Evolutionary conservation across 139 green algal species (phyloP), one percentile per base, ranked within the genome.

Genomic region (Spirogloea muscicola): DNA sequence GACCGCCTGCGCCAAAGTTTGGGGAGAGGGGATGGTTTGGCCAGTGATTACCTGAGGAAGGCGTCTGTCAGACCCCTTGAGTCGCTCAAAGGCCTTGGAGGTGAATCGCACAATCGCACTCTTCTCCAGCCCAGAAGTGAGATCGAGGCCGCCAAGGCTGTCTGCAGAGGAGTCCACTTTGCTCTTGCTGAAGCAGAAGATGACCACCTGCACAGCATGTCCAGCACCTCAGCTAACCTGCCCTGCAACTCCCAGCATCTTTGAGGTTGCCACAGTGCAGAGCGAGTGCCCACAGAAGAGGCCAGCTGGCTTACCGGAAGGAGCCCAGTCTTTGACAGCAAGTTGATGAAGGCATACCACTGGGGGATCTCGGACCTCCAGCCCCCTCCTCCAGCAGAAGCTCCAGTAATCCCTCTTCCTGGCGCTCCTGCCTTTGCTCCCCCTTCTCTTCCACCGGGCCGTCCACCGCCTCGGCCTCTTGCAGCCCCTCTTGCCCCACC

Each of bases 101-200:
- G 89, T 96, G 39, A 90, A 83, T 51, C 73, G 48, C 46, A 87
- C 76, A 31, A 91, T 84, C 4, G 77, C 43, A 29, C 61, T 70
- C 73, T 88, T 85, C 78, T 93, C 89, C 4, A 25, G n/a, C 18
- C 21, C 34, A 3, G 2, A 7, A 2, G 48, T 58, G 10, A 76
- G 49, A 49, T 81, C 63, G 31, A 62, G 3, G 9, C 27, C 67
- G 1, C 85, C 77, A 57, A 91, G 72, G 38, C 46, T 64, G 74
- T 94, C 79, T 16, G 84, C 86, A 34, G 46, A 55, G 16, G 66
- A 43, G 39, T 91, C 89, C 61, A 77, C 87, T 60, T 89, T 74
- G 34, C 73, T 70, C 65, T 91, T 91, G 61, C 63, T 86, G 77
- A 94, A 94, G 52, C 66, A 80, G 77, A 94, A 94, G 6, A 94